These are phyloP conservation scores for Camptophora hylomeconis DNA, from an alignment of 2,329 filamentous ascomycete genomes.

Conservation along the genomic window DNA sequence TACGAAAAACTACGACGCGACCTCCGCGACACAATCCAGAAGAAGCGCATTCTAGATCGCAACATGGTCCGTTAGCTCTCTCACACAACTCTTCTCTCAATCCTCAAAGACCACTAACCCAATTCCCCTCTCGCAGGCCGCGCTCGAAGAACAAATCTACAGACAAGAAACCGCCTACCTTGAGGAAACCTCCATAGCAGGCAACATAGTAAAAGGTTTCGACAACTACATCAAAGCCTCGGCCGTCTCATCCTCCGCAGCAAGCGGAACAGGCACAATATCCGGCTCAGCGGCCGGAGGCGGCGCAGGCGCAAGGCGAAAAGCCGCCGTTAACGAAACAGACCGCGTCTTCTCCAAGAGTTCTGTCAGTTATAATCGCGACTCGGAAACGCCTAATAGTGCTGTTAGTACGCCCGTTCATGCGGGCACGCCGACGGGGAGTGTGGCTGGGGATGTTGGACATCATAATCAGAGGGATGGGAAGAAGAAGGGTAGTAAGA, in stretches of 20 bases:
- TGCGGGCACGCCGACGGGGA: conserved; percentile 30
- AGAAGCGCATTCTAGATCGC: conserved; percentile 51
- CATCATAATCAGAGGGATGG: too few species aligned
- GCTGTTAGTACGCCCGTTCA: conserved; percentile 34
- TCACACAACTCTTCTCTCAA: conserved; percentile 2
- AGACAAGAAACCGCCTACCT: conserved; percentile 78
- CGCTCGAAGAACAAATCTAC: conserved; percentile 68
- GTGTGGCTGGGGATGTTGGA: conserved; percentile 25
- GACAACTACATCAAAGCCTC: conserved; percentile 95
- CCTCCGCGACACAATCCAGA: conserved; percentile 52
- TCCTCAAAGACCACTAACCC: conserved; percentile 8
- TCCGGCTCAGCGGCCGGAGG: conserved; percentile 20
- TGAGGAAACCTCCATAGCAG: conserved; percentile 68
- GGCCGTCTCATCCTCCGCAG: conserved; percentile 29
- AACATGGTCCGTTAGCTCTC: conserved; percentile 35
- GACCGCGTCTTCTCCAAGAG: conserved; percentile 37
- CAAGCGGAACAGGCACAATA: conserved; percentile 39
- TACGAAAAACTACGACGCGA: conserved; percentile 61
- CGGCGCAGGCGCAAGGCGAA: conserved; percentile 23
- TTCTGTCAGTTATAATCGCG: conserved; percentile 33
- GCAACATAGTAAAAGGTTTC: conserved; percentile 96
- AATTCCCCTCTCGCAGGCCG: conserved; percentile 28
- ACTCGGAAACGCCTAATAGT: conserved; percentile 20
- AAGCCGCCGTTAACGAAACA: conserved; percentile 30
- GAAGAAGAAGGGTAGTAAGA: conserved; percentile 29